Conservation (phyloP, 129 eudicot species). For the Flaveria ramosissima region DNA sequence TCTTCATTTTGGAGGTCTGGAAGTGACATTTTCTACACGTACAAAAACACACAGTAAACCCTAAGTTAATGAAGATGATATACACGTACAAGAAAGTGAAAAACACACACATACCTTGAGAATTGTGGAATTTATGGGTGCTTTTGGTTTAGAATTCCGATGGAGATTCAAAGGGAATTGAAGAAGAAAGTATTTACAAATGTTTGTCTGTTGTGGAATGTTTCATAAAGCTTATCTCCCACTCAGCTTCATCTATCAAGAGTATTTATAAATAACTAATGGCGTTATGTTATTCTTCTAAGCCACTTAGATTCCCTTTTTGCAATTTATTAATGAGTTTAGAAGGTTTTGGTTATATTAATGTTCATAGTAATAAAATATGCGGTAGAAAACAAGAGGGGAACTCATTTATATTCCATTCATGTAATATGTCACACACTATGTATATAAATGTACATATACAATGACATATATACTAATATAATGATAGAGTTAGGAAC, state of each 20-base stretch:
- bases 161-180: conserved; percentile 15
- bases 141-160: conserved; percentile 32
- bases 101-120: conserved; percentile 34
- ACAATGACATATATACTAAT: too few relatives aligned
- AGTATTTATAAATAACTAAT: too few relatives aligned
- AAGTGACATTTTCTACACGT: conserved; percentile 36
- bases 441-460: too few relatives aligned
- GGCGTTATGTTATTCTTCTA: too few relatives aligned
- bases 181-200: conserved; percentile 21
- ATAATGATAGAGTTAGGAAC: too few relatives aligned
- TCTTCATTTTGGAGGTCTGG: conserved; percentile 51
- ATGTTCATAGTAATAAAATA: too few relatives aligned
- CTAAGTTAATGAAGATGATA: conserved; percentile 4
- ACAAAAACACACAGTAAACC: conserved; percentile 32
- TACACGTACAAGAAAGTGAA: background rate
- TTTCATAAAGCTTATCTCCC: conserved; percentile 18
- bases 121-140: conserved; percentile 24
- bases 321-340: too few relatives aligned
- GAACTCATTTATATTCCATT: too few relatives aligned
- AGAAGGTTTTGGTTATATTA: too few relatives aligned
- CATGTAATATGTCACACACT: too few relatives aligned
- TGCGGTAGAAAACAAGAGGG: too few relatives aligned
- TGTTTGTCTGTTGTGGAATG: conserved; percentile 42
- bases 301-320: too few relatives aligned
- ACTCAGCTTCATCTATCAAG: conserved; percentile 22